Conservation (phyloP, 306 rosid species). For the Ormosia semicastrata region DNA sequence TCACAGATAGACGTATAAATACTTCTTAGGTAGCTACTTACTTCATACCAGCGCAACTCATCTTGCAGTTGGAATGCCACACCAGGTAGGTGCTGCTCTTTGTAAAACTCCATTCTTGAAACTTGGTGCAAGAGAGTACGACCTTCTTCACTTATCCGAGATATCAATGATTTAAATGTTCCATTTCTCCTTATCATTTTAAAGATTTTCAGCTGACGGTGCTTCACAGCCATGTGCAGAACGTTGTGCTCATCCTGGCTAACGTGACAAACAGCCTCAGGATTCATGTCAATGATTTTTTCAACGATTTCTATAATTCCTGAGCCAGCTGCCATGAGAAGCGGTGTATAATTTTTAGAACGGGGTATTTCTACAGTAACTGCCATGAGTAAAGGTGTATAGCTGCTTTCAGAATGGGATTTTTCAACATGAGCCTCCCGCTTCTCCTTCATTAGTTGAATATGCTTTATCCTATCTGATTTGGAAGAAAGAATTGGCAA, state of each 20-base stretch:
- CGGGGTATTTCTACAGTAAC: no score
- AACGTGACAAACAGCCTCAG: conserved; percentile 16
- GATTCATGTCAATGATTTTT: background rate
- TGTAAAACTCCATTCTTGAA: background rate
- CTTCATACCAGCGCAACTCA: conserved; percentile 36
- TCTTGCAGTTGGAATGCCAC: conserved; percentile 42
- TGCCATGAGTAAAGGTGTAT: background rate
- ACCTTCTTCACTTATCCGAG: background rate
- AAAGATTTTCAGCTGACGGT: conserved; percentile 30
- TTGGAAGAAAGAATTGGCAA: conserved; percentile 17
- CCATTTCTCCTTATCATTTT: background rate
- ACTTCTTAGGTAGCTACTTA: background rate
- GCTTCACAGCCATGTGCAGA: conserved; percentile 24
- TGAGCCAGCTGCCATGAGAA: conserved; percentile 29
- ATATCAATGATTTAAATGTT: background rate
- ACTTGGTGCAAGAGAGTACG: conserved; percentile 36
- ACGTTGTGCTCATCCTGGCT: conserved; percentile 1
- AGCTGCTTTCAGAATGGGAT: background rate
- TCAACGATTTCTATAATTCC: conserved; percentile 35
- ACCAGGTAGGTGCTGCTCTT: background rate
- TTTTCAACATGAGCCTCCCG: background rate
- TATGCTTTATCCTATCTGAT: conserved; percentile 3
- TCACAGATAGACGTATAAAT: no score
- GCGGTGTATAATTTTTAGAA: background rate
- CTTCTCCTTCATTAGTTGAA: background rate